phyloP scores from a whole-genome alignment of 257 asterid species.

The Solanum peruvianum region DNA sequence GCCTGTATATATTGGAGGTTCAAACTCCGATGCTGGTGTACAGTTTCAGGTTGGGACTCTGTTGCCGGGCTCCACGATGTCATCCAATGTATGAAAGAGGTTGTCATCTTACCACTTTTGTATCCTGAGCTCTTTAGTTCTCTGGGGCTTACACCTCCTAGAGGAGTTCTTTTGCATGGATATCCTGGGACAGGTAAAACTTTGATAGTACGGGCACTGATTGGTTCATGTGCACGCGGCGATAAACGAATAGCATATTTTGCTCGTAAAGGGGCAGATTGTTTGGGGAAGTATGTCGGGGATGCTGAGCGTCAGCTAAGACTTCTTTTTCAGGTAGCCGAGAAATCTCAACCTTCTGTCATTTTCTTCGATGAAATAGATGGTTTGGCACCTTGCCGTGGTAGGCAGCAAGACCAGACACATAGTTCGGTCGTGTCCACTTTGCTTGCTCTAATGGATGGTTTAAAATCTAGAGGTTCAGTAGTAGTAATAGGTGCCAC shows the following conservation, averaged over 20 bases:
- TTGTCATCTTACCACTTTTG: slow-evolving; percentile 82
- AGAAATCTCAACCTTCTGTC: slow-evolving; percentile 96
- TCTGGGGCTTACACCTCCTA: slow-evolving; percentile 89
- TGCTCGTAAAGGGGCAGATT: slow-evolving; percentile 99
- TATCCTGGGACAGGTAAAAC: slow-evolving; percentile 99
- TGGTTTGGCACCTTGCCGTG: slow-evolving; percentile 97
- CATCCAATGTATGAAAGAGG: slow-evolving; percentile 97
- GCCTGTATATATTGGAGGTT: slow-evolving; percentile 87
- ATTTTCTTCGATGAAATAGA: slow-evolving; percentile 98
- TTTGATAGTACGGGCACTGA: slow-evolving; percentile 90
- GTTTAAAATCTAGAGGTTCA: slow-evolving; percentile 92
- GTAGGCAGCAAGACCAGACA: slow-evolving; percentile 91
- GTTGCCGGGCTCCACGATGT: slow-evolving; percentile 97
- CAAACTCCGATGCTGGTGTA: slow-evolving; percentile 31
- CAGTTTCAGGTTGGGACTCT: slow-evolving; percentile 87
- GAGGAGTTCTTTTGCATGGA: slow-evolving; percentile 98
- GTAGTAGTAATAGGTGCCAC: slow-evolving; percentile 98
- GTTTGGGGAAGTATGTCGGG: slow-evolving; percentile 98
- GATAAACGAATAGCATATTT: slow-evolving; percentile 93
- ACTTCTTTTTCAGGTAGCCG: slow-evolving; percentile 94
- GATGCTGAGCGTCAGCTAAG: slow-evolving; percentile 98
- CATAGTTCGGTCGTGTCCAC: slow-evolving; percentile 99
- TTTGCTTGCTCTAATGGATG: slow-evolving; percentile 96
- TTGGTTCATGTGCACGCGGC: slow-evolving; percentile 97
- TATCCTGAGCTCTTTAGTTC: slow-evolving; percentile 84